Base-by-base conservation (phyloP, 2,329 filamentous ascomycete species). In the Camillea tinctor region DNA sequence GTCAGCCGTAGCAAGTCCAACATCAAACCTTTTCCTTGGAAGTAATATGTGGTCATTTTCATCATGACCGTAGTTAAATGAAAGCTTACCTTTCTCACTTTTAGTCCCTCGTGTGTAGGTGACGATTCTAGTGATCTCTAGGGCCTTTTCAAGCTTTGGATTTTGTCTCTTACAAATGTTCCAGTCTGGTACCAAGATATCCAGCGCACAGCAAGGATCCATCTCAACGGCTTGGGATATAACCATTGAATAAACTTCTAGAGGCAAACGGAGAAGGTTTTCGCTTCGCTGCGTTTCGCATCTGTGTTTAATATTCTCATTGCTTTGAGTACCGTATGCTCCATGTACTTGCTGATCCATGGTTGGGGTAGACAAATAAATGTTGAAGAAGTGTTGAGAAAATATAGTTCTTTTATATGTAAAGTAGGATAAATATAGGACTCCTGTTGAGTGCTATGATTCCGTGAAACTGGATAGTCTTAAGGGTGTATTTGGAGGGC, bases 111-210 rank as follows among this genome's bases (percentile, higher is more conserved):
- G 54, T 1, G 55, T 66, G 50, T 71, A 71, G 2, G 64, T 71
- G 17, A 67, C 60, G 19, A 71, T 26, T 26, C 65, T 60, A 4
- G 58, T 62, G 1, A 50, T n/a, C 2, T 59, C 49, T 15, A 55
- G 24, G 1, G n/a, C 19, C 19, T 50, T 48, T 6, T 67, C 60
- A 4, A 56, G 21, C 5, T 22, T 9, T 1, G 62, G 51, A 19
- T 52, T 55, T 48, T 59, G 51, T 53, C 52, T 50, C 22, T 50
- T 48, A 36, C 67, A 69, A 1, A 65, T 40, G 0, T 53, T 53
- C 68, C 69, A 70, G n/a, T 71, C 69, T 1, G 68, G 68, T 7
- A 67, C 66, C 3, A 69, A 26, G 15, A 71, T 55, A 36, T 65
- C 53, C 1, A 71, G 52, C n/a, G 60, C 68, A 36, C 69, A 71